Percentiles rank a stretch among this genome's conserved stretches.
Conservation (phyloP, 768 basidiomycete species). For the Collybia mongolica region DNA sequence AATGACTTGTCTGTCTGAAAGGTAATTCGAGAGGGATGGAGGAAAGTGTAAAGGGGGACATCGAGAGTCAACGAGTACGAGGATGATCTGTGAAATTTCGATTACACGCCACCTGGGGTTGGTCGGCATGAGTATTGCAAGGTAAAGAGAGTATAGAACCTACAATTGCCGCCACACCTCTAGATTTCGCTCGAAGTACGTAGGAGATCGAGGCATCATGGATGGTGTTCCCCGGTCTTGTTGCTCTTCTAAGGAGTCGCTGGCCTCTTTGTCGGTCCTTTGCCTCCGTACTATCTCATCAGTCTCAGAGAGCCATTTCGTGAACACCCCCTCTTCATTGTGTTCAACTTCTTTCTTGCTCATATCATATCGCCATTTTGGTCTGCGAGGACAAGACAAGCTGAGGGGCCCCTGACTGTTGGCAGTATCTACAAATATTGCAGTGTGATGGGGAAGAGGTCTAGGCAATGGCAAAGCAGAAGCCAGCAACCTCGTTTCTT, state of each 20-base stretch:
- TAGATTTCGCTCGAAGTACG: conserved; percentile 86
- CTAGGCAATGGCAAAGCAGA: conserved; percentile 50
- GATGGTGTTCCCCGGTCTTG: conserved; percentile 6
- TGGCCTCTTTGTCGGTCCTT: conserved; percentile 28
- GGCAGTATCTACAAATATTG: conserved; percentile 30
- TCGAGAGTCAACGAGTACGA: conserved; percentile 86
- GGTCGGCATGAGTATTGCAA: conserved; percentile 8
- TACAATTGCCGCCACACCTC: conserved; percentile 95
- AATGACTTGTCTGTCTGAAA: conserved; percentile 54
- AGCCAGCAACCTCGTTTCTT: conserved; percentile 56
- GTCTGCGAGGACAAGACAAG: conserved; percentile 62
- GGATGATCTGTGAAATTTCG: conserved; percentile 86
- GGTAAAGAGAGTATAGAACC: conserved; percentile 24
- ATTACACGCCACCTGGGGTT: conserved; percentile 82
- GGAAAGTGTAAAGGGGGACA: conserved; percentile 89
- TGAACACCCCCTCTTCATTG: conserved; percentile 86
- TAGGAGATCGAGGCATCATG: conserved; percentile 60
- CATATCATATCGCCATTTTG: conserved; percentile 87
- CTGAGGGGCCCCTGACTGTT: conserved; percentile 13
- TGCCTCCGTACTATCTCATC: conserved; percentile 57
- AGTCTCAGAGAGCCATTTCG: conserved; percentile 71
- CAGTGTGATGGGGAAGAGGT: conserved; percentile 46
- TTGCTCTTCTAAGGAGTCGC: conserved; percentile 11
- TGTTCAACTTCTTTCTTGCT: conserved; percentile 85
- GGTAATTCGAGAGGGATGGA: conserved; percentile 68